phyloP scores from a whole-genome alignment of 257 asterid species.

The Nyctanthes arbortristis region DNA sequence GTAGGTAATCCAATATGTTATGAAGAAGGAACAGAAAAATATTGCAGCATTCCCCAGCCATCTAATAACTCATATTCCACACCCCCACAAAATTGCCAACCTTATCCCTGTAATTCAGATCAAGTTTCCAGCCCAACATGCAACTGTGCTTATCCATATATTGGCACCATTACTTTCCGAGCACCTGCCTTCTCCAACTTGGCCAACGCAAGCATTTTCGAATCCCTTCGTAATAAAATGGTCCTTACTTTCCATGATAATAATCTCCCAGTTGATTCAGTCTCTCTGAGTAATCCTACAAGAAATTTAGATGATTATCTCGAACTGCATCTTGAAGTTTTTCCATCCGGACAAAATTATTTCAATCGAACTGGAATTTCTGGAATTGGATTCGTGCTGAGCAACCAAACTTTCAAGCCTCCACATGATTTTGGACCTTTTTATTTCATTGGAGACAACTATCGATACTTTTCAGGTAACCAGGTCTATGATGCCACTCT shows the following conservation, averaged over 20 bases:
- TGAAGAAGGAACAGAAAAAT: constrained; percentile 36
- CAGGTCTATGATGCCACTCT: constrained; percentile 10
- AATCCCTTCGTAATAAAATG: constrained; percentile 40
- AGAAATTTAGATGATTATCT: constrained; percentile 54
- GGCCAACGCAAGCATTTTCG: constrained; percentile 47
- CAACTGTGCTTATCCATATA: constrained; percentile 71
- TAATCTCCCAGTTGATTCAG: constrained; percentile 71
- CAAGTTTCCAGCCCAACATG: constrained; percentile 67
- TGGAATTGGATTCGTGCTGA: constrained; percentile 58
- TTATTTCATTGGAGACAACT: constrained; percentile 43
- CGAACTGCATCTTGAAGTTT: constrained; percentile 47
- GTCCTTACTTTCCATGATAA: constrained; percentile 42
- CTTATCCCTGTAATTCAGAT: constrained; percentile 38
- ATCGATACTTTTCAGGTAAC: constrained; percentile 57
- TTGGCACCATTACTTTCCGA: constrained; percentile 63
- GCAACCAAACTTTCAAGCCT: constrained; percentile 87
- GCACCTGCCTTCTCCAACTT: constrained; percentile 77
- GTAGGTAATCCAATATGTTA: constrained; percentile 57
- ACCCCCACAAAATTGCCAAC: constrained; percentile 52
- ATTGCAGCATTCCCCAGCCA: constrained; percentile 43
- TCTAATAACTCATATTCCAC: constrained; percentile 46
- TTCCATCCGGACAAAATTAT: constrained; percentile 55
- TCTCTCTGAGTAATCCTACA: constrained; percentile 56
- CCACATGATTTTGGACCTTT: constrained; percentile 72
- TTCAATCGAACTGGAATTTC: constrained; percentile 66